Evolutionary conservation across 2,329 filamentous ascomycete species (phyloP).

Genomic region (Mycocentrospora acerina): DNA sequence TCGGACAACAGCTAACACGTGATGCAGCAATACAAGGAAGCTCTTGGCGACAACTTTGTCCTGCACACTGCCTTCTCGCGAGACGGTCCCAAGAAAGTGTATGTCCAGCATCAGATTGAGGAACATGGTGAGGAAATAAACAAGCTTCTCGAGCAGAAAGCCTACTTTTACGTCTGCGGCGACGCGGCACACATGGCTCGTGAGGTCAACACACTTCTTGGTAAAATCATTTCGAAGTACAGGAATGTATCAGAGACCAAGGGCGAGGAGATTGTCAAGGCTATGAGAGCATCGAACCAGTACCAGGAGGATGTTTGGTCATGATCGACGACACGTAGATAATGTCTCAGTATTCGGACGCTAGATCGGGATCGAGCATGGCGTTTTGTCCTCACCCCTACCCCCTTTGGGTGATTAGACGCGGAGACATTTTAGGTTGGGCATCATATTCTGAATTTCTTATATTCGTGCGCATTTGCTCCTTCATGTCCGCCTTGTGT

Average conservation of each 20-base stretch:
- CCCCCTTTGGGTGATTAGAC: too few species aligned
- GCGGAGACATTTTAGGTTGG: not conserved
- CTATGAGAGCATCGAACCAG: slow-evolving; percentile 90
- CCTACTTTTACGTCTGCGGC: slow-evolving; percentile 97
- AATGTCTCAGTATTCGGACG: slow-evolving; percentile 25
- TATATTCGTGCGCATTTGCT: not conserved
- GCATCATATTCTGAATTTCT: not conserved
- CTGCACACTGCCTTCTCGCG: slow-evolving; percentile 95
- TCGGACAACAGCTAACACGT: slow-evolving; percentile 12
- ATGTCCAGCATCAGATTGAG: slow-evolving; percentile 90
- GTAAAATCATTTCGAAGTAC: slow-evolving; percentile 81
- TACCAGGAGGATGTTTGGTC: slow-evolving; percentile 86
- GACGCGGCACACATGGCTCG: slow-evolving; percentile 97
- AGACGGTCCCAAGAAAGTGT: slow-evolving; percentile 83
- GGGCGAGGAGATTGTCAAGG: slow-evolving; percentile 95
- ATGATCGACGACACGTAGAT: slow-evolving; percentile 35
- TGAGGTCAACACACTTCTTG: slow-evolving; percentile 85
- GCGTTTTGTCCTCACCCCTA: slow-evolving; percentile 14
- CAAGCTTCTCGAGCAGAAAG: slow-evolving; percentile 79
- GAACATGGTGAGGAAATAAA: slow-evolving; percentile 83
- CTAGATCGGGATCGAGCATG: slow-evolving; percentile 27
- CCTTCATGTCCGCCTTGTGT: too few species aligned
- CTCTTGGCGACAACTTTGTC: slow-evolving; percentile 84
- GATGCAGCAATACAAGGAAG: slow-evolving; percentile 74
- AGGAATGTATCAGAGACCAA: slow-evolving; percentile 80